These are phyloP conservation scores for Physcomitrium patens DNA, from an alignment of 225 moss, liverwort and hornwort genomes.

Conservation along the genomic window DNA sequence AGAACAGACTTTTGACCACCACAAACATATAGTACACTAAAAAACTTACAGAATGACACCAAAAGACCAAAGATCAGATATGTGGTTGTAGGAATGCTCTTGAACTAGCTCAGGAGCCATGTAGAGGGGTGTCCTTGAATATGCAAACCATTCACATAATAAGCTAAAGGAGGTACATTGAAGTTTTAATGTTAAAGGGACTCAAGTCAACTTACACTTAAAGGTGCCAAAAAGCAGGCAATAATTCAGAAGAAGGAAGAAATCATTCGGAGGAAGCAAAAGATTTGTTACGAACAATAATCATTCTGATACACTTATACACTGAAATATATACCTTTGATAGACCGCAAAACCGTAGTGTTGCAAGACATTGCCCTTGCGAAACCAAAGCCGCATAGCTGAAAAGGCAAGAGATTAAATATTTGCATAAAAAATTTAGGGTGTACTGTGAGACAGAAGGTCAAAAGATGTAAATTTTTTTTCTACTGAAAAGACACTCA, in stretches of 20 bases:
- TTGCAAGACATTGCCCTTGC: slow-evolving; percentile 99
- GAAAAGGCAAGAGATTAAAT: slow-evolving; percentile 37
- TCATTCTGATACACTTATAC: too few species aligned
- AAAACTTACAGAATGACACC: slow-evolving; percentile 92
- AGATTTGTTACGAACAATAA: too few species aligned
- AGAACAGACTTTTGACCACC: background rate
- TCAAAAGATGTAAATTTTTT: background rate
- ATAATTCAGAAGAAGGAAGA: background rate
- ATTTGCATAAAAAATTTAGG: slow-evolving; percentile 3
- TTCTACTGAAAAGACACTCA: background rate
- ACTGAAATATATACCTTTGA: slow-evolving; percentile 65
- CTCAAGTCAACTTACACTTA: too few species aligned
- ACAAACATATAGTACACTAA: background rate
- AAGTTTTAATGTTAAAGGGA: background rate
- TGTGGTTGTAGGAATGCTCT: slow-evolving; percentile 99
- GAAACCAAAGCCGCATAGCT: slow-evolving; percentile 99
- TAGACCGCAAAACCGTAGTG: slow-evolving; percentile 96
- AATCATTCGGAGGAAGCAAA: slow-evolving; percentile 4
- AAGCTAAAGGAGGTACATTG: slow-evolving; percentile 5
- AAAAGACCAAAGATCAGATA: slow-evolving; percentile 97
- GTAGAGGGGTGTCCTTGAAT: slow-evolving; percentile 89
- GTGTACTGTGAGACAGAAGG: background rate
- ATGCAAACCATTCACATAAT: slow-evolving; percentile 31
- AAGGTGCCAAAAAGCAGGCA: too few species aligned
- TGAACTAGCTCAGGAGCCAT: slow-evolving; percentile 99